phyloP scores from a whole-genome alignment of 2,329 filamentous ascomycete species.

The Septoria linicola region DNA sequence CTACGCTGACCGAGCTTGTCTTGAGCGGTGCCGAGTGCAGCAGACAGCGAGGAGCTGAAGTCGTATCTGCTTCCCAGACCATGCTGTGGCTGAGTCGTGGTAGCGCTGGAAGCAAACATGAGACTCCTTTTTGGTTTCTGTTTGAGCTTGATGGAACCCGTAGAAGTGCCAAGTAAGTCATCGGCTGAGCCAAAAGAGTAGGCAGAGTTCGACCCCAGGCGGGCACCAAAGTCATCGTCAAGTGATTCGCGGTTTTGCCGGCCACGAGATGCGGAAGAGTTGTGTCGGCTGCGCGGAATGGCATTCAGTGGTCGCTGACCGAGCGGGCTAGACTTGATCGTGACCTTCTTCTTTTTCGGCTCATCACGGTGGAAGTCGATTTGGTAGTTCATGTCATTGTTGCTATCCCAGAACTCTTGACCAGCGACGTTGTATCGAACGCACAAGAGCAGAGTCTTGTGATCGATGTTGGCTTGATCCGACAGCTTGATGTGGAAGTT shows the following conservation, averaged over 20 bases:
- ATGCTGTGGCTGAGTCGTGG: slow-evolving; percentile 60
- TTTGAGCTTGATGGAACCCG: slow-evolving; percentile 65
- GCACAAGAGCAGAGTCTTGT: slow-evolving; percentile 90
- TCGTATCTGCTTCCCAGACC: slow-evolving; percentile 81
- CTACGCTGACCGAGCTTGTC: slow-evolving; percentile 60
- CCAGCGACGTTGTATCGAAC: slow-evolving; percentile 82
- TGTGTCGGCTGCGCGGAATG: slow-evolving; percentile 52
- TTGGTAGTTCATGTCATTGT: slow-evolving; percentile 81
- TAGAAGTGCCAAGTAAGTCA: slow-evolving; percentile 58
- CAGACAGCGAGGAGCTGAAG: slow-evolving; percentile 86
- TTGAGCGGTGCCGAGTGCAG: slow-evolving; percentile 74
- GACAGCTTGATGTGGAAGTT: slow-evolving; percentile 91
- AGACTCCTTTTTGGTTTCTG: slow-evolving; percentile 61
- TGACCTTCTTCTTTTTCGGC: slow-evolving; percentile 27
- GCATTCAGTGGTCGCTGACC: slow-evolving; percentile 51
- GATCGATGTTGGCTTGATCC: slow-evolving; percentile 85
- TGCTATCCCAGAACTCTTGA: slow-evolving; percentile 94
- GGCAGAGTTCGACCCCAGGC: slow-evolving; percentile 46
- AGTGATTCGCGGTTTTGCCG: slow-evolving; percentile 49
- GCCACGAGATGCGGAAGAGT: slow-evolving; percentile 49
- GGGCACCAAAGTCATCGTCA: slow-evolving; percentile 69
- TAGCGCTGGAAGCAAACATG: slow-evolving; percentile 52
- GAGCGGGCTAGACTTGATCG: slow-evolving; percentile 27
- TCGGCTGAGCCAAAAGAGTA: slow-evolving; percentile 47
- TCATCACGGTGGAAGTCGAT: slow-evolving; percentile 68